Conservation (phyloP, 2,329 filamentous ascomycete species). For the Tolypocladium amazonense region DNA sequence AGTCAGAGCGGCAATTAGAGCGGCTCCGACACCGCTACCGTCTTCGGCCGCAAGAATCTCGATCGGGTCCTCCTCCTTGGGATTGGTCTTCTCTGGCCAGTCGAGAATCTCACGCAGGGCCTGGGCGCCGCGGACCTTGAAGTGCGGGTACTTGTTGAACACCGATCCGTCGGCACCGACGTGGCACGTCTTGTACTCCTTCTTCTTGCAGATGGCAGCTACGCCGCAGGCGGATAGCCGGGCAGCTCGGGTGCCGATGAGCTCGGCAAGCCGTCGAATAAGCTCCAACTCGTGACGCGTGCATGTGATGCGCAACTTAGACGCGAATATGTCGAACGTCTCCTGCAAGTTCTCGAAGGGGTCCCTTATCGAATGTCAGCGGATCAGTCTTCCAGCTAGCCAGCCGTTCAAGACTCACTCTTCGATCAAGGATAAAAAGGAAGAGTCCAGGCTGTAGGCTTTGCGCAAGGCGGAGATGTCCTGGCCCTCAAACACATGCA, state of each 20-base stretch:
- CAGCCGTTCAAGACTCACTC: slow-evolving; percentile 44
- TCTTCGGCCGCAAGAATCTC: slow-evolving; percentile 87
- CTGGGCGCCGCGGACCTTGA: slow-evolving; percentile 83
- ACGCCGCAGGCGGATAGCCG: slow-evolving; percentile 91
- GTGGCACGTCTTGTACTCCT: slow-evolving; percentile 76
- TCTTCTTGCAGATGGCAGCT: slow-evolving; percentile 94
- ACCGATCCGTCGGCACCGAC: slow-evolving; percentile 95
- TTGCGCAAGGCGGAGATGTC: slow-evolving; percentile 72
- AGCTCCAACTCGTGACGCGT: slow-evolving; percentile 78
- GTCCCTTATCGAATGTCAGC: slow-evolving; percentile 44
- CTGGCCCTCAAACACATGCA: slow-evolving; percentile 73
- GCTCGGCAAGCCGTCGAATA: slow-evolving; percentile 76
- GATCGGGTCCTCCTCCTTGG: slow-evolving; percentile 74
- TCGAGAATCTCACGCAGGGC: slow-evolving; percentile 92
- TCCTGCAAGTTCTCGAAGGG: slow-evolving; percentile 92
- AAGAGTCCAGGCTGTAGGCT: slow-evolving; percentile 82
- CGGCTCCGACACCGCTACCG: slow-evolving; percentile 92
- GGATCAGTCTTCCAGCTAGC: not conserved
- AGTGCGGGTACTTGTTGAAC: slow-evolving; percentile 98
- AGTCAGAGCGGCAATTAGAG: slow-evolving; percentile 73
- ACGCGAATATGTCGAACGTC: slow-evolving; percentile 71
- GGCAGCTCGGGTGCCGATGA: slow-evolving; percentile 90
- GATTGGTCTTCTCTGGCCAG: slow-evolving; percentile 62
- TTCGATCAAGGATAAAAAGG: slow-evolving; percentile 87
- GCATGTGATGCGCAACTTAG: slow-evolving; percentile 60